Conservation (phyloP, 306 rosid genomes). For the Albizia julibrissin region DNA sequence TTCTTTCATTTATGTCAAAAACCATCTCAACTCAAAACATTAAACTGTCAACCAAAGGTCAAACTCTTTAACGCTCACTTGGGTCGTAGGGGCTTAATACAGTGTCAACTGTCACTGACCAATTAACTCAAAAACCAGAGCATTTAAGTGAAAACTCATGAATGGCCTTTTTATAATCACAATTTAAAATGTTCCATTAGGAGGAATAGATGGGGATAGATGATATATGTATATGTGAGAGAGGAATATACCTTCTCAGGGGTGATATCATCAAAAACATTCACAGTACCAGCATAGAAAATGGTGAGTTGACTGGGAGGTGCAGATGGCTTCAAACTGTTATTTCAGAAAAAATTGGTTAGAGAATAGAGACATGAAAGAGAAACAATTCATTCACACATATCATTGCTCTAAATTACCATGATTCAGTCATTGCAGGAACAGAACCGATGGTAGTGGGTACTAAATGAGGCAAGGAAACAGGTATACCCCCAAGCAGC, state of each 20-base stretch:
- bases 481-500: constrained; percentile 64
- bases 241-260: constrained; percentile 68
- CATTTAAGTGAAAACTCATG: background rate
- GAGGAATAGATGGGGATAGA: background rate
- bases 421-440: constrained; percentile 55
- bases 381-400: constrained; percentile 19
- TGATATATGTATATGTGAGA: background rate
- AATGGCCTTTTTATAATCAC: background rate
- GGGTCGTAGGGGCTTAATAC: background rate
- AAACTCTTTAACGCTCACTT: background rate
- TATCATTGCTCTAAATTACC: constrained; percentile 45
- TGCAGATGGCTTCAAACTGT: constrained; percentile 51
- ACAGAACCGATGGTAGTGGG: constrained; percentile 49
- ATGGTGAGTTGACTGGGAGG: constrained; percentile 75
- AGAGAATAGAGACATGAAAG: constrained; percentile 2
- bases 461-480: constrained; percentile 47
- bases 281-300: constrained; percentile 83
- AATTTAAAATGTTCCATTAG: background rate
- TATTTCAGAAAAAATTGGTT: constrained; percentile 22
- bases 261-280: constrained; percentile 71
- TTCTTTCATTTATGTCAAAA: background rate
- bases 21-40: background rate
- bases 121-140: background rate
- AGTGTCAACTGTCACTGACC: background rate
- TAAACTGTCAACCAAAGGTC: background rate